A percentile compares a stretch with the other conserved stretches of the same genome.
phyloP scores from a whole-genome alignment of 169 alveolate species.

The Plasmodium knowlesi region DNA sequence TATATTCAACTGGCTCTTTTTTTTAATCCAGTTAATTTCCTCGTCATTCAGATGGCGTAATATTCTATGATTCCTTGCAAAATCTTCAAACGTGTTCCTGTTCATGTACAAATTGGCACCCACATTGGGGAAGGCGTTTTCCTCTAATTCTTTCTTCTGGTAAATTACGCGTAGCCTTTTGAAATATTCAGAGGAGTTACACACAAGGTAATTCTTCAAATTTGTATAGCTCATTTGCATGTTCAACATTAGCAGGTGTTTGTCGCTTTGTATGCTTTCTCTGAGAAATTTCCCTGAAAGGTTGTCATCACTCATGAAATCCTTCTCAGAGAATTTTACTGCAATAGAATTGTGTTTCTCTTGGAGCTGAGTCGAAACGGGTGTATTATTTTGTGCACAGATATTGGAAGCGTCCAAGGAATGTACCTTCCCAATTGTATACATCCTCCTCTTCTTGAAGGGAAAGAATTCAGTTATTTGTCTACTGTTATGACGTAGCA shows the following conservation, averaged over 20 bases:
- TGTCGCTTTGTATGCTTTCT: background rate
- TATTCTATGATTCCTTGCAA: conserved; percentile 25
- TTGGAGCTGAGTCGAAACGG: background rate
- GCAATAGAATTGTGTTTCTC: background rate
- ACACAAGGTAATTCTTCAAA: conserved; percentile 30
- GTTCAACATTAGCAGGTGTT: conserved; percentile 20
- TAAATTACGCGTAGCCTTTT: conserved; percentile 24
- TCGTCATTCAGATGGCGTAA: conserved; percentile 21
- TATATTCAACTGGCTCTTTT: conserved; percentile 42
- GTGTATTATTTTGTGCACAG: background rate
- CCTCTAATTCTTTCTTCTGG: conserved; percentile 36
- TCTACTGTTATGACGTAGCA: conserved; percentile 34
- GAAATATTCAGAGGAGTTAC: conserved; percentile 36
- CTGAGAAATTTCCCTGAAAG: background rate
- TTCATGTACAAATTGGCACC: conserved; percentile 34
- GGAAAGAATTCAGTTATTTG: conserved; percentile 63
- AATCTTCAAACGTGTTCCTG: conserved; percentile 34
- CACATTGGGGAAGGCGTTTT: conserved; percentile 17
- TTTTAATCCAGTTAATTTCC: conserved; percentile 60
- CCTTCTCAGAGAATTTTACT: background rate
- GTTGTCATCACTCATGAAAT: background rate
- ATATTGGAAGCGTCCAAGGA: background rate
- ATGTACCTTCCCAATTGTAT: background rate
- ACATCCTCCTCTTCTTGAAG: background rate
- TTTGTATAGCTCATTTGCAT: conserved; percentile 53